Evolutionary conservation across 2,329 filamentous ascomycete genomes (phyloP).

Genomic region (Stemphylium beticola): DNA sequence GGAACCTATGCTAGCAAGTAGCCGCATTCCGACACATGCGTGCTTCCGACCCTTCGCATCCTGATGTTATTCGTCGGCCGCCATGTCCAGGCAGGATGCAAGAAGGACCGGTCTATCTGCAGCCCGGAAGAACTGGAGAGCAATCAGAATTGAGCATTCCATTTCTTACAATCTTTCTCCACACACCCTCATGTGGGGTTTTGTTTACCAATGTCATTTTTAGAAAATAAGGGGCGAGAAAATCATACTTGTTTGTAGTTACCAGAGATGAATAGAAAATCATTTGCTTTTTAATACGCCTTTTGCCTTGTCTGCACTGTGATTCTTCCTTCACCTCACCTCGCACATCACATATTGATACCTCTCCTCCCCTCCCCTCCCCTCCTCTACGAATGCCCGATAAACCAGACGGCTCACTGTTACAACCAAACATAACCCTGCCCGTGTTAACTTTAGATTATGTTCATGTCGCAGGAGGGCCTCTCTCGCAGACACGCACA

Average conservation of each 20-base stretch:
- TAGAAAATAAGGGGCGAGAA: conserved; percentile 5
- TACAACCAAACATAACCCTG: too few relatives aligned
- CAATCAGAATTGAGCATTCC: conserved; percentile 1
- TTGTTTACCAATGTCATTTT: neutral
- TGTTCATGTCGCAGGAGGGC: too few relatives aligned
- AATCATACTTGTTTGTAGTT: conserved; percentile 10
- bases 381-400: too few relatives aligned
- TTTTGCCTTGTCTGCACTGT: neutral
- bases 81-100: neutral
- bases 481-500: too few relatives aligned
- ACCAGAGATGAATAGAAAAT: neutral
- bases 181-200: neutral
- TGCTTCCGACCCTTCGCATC: neutral
- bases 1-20: neutral
- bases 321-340: too few relatives aligned
- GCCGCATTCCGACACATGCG: neutral
- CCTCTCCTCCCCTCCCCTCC: too few relatives aligned
- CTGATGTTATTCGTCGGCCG: neutral
- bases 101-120: neutral
- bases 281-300: neutral
- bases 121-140: neutral
- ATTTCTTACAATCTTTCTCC: conserved; percentile 7
- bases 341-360: too few relatives aligned
- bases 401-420: too few relatives aligned
- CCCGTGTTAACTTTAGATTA: too few relatives aligned